Conservation (phyloP, 75 land plant species). For the Cryptomeria japonica region DNA sequence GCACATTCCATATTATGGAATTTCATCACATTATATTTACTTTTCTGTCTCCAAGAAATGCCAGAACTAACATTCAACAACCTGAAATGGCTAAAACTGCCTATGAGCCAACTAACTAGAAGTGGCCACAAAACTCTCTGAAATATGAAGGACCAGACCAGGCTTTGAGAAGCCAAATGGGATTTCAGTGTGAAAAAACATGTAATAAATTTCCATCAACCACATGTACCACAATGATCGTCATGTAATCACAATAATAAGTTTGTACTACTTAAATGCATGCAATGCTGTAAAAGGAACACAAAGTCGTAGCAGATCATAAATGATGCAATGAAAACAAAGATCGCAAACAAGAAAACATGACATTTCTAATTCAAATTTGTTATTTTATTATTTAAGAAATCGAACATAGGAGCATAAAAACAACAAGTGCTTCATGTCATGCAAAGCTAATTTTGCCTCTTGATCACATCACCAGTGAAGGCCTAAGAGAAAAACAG, state of each 20-base stretch:
- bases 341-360: not conserved
- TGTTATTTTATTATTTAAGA: not conserved
- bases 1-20: not conserved
- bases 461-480: not conserved
- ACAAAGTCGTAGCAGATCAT: not conserved
- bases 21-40: not conserved
- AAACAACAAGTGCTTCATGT: not conserved
- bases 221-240: no score
- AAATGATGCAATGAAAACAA: not conserved
- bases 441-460: not conserved
- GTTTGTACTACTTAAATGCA: not conserved
- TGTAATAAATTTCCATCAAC: no score
- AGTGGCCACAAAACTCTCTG: no score
- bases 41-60: not conserved
- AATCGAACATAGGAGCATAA: not conserved
- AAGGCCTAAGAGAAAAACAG: not conserved
- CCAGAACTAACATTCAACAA: not conserved
- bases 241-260: no score
- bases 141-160: no score
- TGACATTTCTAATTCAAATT: not conserved
- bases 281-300: not conserved
- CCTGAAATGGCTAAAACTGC: not conserved
- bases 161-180: no score
- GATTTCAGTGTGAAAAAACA: no score
- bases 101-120: not conserved